A percentile compares a stretch with the other conserved stretches of the same genome.
phyloP scores from a whole-genome alignment of 1,284 basidiomycete genomes.

The Ceratobasidium theobromae region DNA sequence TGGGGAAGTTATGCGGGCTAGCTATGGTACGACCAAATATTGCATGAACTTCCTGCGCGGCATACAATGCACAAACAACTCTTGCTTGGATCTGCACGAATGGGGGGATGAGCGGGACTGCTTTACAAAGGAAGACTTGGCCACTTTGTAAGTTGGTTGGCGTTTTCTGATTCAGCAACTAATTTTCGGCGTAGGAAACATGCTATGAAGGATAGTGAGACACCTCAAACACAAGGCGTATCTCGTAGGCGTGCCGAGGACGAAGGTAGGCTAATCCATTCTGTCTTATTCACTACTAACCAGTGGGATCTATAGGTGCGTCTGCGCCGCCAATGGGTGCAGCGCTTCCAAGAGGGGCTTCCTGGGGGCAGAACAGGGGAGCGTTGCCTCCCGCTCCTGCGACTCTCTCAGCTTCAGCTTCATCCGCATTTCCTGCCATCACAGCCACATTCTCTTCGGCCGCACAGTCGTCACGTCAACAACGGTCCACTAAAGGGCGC shows the following conservation, averaged over 20 bases:
- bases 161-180: conserved; percentile 37
- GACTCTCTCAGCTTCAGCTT: conserved; percentile 36
- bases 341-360: conserved; percentile 76
- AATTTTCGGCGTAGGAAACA: conserved; percentile 62
- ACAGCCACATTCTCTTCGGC: conserved; percentile 13
- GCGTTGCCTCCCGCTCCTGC: conserved; percentile 36
- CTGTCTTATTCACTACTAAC: background rate
- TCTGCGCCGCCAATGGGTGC: conserved; percentile 41
- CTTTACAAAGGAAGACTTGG: conserved; percentile 90
- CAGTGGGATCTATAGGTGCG: conserved; percentile 30
- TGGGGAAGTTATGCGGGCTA: conserved; percentile 83
- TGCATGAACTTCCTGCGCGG: conserved; percentile 95
- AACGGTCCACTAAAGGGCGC: conserved; percentile 16
- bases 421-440: conserved; percentile 33
- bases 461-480: conserved; percentile 29
- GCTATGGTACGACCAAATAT: conserved; percentile 97
- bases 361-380: conserved; percentile 69
- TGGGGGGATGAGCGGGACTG: conserved; percentile 98
- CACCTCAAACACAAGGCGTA: conserved; percentile 49
- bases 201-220: conserved; percentile 82
- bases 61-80: conserved; percentile 80
- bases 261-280: conserved; percentile 54
- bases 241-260: conserved; percentile 54
- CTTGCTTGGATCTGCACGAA: conserved; percentile 94
- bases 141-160: conserved; percentile 68